Base-by-base conservation (phyloP, 495 filamentous ascomycete species). In the Xylaria longipes region DNA sequence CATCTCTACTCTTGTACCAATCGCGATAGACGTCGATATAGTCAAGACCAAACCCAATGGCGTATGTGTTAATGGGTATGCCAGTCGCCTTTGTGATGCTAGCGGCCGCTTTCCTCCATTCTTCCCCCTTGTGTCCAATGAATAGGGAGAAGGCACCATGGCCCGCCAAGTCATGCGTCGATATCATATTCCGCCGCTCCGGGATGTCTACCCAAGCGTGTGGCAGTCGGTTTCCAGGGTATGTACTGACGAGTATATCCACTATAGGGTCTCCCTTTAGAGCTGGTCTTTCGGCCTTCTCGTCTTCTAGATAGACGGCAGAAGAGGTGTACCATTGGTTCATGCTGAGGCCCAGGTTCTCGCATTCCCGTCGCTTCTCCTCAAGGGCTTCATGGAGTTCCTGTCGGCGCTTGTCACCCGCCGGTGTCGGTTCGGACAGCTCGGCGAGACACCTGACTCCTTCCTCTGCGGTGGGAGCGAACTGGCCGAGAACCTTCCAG, bases 11-110 rank as follows among this genome's bases (percentile, higher is more conserved):
- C 22, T 77, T 71, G 22, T 76, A 78, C 87, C 87, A 89, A 39
- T 87, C 85, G 45, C 80, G 82, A 73, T 88, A 88, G 5, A 85
- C 80, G 73, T 89, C 87, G 66, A 86, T 82, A 58, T 80, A 89
- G 65, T 88, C 85, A 39, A 83, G 83, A 0, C 75, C 72, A 72
- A 82, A 83, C 0, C 87, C 87, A 64, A 89, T 86, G 0, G 77
- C 78, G 63, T 84, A 85, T 0, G 75, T 72, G 27, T 79, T 82
- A 27, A 89, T 80, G 7, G 73, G 67, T 6, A 89, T 76, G 6
- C 77, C 78, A 15, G 85, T 75, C 5, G 73, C 61, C 22, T 73
- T 65, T 0, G 67, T 48, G 27, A 84, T 79, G 1, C 65, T 68
- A 3, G 3, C 37, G 20, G 84, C 85, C 29, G 87, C 87, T n/a